Evolutionary conservation across 169 alveolate species (phyloP).

Genomic region (Cyclospora cayetanensis): DNA sequence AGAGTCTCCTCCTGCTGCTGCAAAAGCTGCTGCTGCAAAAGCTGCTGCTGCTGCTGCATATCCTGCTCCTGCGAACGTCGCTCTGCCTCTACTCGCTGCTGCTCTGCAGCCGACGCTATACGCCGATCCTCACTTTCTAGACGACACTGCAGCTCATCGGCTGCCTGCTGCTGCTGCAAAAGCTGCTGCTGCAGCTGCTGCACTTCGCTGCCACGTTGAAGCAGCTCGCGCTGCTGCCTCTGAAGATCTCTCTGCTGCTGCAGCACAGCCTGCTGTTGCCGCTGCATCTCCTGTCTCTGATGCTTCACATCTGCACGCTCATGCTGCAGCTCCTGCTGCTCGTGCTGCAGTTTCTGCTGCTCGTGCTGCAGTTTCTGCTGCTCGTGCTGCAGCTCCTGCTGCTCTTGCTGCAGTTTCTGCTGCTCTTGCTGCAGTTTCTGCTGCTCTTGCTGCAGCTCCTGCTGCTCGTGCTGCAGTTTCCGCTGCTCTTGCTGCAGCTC

Average conservation of each 20-base stretch:
- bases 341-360: background rate
- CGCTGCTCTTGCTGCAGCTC: background rate
- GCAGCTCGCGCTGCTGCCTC: background rate
- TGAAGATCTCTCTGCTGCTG: slow-evolving; percentile 19
- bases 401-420: background rate
- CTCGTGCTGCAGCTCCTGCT: background rate
- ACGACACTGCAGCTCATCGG: background rate
- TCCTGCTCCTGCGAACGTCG: slow-evolving; percentile 19
- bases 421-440: background rate
- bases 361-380: background rate
- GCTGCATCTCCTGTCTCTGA: background rate
- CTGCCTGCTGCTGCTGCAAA: slow-evolving; percentile 54
- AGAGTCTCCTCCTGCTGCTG: background rate
- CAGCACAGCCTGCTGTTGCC: background rate
- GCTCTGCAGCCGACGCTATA: slow-evolving; percentile 10
- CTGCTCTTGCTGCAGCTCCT: background rate
- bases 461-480: background rate
- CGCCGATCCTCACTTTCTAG: background rate
- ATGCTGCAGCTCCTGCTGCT: slow-evolving; percentile 29
- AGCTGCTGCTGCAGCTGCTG: slow-evolving; percentile 43
- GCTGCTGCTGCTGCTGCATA: slow-evolving; percentile 44
- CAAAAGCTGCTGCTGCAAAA: slow-evolving; percentile 2
- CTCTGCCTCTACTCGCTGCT: slow-evolving; percentile 31
- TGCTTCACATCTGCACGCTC: background rate
- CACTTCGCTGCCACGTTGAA: background rate